A percentile compares a stretch with the other conserved stretches of the same genome.
Evolutionary conservation across 176 grass and related monocot species (phyloP).

Genomic region (Rhipidocladum racemiflorum): DNA sequence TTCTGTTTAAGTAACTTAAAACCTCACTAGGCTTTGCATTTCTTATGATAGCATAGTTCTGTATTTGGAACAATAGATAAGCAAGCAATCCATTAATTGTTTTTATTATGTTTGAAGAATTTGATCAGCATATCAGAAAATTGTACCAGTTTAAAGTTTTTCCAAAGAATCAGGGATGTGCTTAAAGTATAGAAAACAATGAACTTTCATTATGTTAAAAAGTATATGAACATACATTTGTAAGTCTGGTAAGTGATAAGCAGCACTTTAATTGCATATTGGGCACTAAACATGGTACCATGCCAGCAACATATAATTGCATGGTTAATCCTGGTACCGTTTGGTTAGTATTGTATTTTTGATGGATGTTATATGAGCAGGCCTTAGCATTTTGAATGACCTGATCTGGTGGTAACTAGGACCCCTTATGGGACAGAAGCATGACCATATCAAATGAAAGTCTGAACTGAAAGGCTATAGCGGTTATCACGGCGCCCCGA

Average conservation of each 20-base stretch:
- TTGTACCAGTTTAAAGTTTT: not conserved
- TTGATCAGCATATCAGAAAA: not conserved
- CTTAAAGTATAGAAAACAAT: not conserved
- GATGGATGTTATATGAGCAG: not conserved
- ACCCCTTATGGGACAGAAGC: not conserved
- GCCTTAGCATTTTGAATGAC: not conserved
- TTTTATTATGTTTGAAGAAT: not conserved
- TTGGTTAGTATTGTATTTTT: not conserved
- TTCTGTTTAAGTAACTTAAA: not conserved
- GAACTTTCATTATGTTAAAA: not conserved
- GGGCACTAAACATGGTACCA: not conserved
- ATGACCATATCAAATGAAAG: not conserved
- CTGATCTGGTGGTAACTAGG: not conserved
- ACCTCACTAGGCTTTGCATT: not conserved
- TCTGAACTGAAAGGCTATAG: not conserved
- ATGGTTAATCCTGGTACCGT: not conserved
- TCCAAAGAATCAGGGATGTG: not conserved
- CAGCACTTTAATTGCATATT: not conserved
- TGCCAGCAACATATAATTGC: not conserved
- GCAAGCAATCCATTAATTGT: not conserved
- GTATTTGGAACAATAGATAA: not conserved
- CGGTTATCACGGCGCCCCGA: too few relatives aligned
- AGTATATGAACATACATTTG: not conserved
- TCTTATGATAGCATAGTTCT: not conserved
- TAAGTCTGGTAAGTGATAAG: not conserved